Base-by-base conservation (phyloP, 345 rosid species). In the Eucalyptus decipiens region DNA sequence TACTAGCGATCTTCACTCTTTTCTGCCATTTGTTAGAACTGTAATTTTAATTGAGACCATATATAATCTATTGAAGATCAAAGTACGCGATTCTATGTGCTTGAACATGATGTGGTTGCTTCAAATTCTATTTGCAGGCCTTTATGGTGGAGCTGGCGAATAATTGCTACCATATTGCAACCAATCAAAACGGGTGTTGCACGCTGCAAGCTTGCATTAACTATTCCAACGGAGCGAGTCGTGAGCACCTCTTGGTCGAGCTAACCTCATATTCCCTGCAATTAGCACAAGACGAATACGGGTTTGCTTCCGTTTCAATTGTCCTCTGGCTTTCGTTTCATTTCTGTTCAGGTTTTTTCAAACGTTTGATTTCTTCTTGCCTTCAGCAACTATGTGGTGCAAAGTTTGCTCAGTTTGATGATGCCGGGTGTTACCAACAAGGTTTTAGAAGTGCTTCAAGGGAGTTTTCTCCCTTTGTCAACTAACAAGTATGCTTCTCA, bases 341-440 rank as follows among this genome's bases (percentile, higher is more conserved):
- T 16, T 34, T 16, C 34, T 67, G 40, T 16, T 67, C 21, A 69
- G 43, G 26, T 69, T 69, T 69, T 13, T 34, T 34, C 80, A 69
- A 34, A 69, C 43, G 10, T 34, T 37, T 37, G 7, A 52, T 65
- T 49, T 11, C 8, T 72, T 87, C 51, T n/a, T 54, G 80, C 5
- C 13, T 87, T 13, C 89, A 94, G 95, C 86, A 95, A 95, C 87
- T 95, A 93, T 85, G 95, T 94, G 67, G 93, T 95, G 56, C 96
- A 94, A 62, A 89, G 60, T 49, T 24, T 93, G 49, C 88, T 95
- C 19, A 88, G 76, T 34, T 34, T 62, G 86, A 62, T 50, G 48
- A 13, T 91, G 50, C 90, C 88, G 13, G 23, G 65, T 9, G 86
- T 89, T 13, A 87, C 81, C 7, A 54, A 37, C 8, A 43, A 32